These are phyloP conservation scores for Tuber indicum DNA, from an alignment of 495 filamentous ascomycete species.

Conservation along the genomic window DNA sequence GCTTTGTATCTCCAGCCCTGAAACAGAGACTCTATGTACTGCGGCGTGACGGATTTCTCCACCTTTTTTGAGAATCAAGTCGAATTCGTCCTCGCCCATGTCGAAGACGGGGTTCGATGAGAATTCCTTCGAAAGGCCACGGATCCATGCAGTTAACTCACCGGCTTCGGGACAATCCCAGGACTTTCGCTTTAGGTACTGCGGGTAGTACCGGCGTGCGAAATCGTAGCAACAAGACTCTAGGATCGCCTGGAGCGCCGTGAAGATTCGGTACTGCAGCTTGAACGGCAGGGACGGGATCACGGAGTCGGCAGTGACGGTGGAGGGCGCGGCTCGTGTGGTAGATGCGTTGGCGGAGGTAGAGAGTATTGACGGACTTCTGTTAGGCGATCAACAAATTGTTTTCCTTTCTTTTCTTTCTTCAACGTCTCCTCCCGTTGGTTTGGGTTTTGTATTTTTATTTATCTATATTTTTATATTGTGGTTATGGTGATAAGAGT, in stretches of 20 bases:
- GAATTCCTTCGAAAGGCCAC: slow-evolving; percentile 23
- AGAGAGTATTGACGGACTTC: neutral
- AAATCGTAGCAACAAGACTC: slow-evolving; percentile 28
- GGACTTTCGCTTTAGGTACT: slow-evolving; percentile 19
- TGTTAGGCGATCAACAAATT: neutral
- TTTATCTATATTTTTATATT: neutral
- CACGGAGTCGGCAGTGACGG: slow-evolving; percentile 9
- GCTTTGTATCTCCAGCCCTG: slow-evolving; percentile 28
- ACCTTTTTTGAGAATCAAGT: slow-evolving; percentile 15
- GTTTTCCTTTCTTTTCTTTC: neutral
- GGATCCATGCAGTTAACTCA: slow-evolving; percentile 32
- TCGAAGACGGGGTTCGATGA: slow-evolving; percentile 16
- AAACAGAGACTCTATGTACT: slow-evolving; percentile 32
- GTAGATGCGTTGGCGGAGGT: neutral
- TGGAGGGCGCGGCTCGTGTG: neutral
- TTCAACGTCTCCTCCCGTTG: neutral
- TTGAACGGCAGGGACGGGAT: slow-evolving; percentile 29
- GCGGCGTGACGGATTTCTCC: slow-evolving; percentile 30
- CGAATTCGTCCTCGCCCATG: slow-evolving; percentile 24
- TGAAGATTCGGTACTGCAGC: slow-evolving; percentile 27
- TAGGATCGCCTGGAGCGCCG: slow-evolving; percentile 25
- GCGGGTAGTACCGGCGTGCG: slow-evolving; percentile 23
- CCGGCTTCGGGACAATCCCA: slow-evolving; percentile 36
- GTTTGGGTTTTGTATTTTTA: neutral
- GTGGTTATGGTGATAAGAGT: neutral